phyloP scores from a whole-genome alignment of 2,329 filamentous ascomycete species.

The Zopfia rhizophila region DNA sequence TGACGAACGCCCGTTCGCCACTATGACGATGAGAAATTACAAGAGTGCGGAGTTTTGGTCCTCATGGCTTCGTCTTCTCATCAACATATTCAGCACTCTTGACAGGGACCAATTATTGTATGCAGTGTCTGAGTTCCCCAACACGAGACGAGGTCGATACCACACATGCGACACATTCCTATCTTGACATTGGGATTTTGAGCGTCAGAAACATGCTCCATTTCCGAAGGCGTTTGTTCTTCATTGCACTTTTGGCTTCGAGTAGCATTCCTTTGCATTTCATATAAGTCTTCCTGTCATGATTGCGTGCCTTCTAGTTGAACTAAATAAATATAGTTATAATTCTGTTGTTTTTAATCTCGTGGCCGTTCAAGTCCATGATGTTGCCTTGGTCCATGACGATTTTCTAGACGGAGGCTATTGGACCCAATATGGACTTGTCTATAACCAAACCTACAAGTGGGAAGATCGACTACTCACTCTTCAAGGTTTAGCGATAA shows the following conservation, averaged over 20 bases:
- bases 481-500: constrained; percentile 4
- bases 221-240: constrained; percentile 11
- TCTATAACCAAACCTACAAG: no score
- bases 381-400: not conserved
- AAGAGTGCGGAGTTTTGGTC: constrained; percentile 1
- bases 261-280: constrained; percentile 4
- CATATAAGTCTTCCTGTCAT: not conserved
- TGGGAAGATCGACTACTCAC: not conserved
- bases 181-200: constrained; percentile 9
- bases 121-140: constrained; percentile 14
- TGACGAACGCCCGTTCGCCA: constrained; percentile 10
- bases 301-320: not conserved
- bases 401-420: constrained; percentile 1
- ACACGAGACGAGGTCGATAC: constrained; percentile 8
- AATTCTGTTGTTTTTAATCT: not conserved
- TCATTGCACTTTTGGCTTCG: constrained; percentile 1
- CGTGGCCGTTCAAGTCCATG: constrained; percentile 1
- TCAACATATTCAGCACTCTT: constrained; percentile 14
- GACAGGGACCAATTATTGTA: constrained; percentile 15
- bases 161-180: constrained; percentile 6
- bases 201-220: constrained; percentile 12
- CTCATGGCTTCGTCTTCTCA: constrained; percentile 6
- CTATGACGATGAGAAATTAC: constrained; percentile 4
- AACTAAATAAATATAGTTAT: no score
- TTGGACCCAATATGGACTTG: not conserved